Evolutionary conservation across 106 monocot genomes (phyloP), one percentile per base, ranked within the genome.

Genomic region (Phalaenopsis aphrodite): DNA sequence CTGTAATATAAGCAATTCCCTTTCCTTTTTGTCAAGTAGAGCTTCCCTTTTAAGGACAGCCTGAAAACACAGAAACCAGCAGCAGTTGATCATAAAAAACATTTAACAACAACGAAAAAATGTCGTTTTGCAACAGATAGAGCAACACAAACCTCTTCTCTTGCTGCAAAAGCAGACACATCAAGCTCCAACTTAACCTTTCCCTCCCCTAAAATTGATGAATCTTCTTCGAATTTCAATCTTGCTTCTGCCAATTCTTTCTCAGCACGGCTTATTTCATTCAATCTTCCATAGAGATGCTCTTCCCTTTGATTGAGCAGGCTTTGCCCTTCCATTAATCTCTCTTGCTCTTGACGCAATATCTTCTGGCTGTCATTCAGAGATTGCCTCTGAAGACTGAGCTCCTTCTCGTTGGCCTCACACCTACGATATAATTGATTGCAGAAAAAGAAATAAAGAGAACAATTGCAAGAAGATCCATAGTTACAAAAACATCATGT

Each of bases 291-390:
- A 79, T 86, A 79, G 39, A 89, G 85, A 49, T 83, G 77, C 57
- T 89, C 90, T 71, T 98, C 97, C 75, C 90, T 86, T 75, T 94
- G 97, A 80, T 88, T 90, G 19, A 98, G 61, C 19, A 86, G 76
- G 6, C 76, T 73, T 71, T 98, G 85, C 47, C 82, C 78, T 68
- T 92, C 89, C 56, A 88, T 42, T 75, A 91, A 83, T 36, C 82
- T 84, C 82, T 92, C 89, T 82, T 98, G 90, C 80, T 91, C 87
- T 76, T 91, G 80, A 79, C 89, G 81, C 82, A 98, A 79, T 82
- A 92, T 46, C 80, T 87, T 91, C 76, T 92, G 90, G 47, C 88
- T 88, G 19, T 94, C 94, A 85, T 79, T 81, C 37, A 98, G 72
- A 37, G 81, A 84, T 72, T 92, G 88, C 77, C 90, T 89, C 55